Percentiles rank a stretch among this genome's conserved stretches.
Conservation (phyloP, 805 yeast genomes). For the Candida sanyiensis region DNA sequence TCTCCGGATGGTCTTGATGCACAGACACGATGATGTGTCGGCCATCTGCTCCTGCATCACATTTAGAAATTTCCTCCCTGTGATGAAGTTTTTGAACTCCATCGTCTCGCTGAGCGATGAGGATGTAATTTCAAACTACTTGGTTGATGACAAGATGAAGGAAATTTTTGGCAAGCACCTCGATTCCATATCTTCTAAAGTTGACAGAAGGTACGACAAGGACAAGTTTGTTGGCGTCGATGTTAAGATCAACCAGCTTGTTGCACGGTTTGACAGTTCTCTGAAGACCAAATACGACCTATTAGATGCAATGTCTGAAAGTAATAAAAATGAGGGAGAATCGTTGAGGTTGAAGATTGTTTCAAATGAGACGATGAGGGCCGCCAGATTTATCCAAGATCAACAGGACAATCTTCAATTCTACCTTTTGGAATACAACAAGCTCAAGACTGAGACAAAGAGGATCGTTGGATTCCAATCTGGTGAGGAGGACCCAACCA, state of each 20-base stretch:
- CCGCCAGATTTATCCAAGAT: slow-evolving; percentile 56
- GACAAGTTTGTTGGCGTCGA: slow-evolving; percentile 14
- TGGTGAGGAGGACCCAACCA: slow-evolving; percentile 17
- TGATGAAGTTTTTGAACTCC: slow-evolving; percentile 22
- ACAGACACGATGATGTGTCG: slow-evolving; percentile 26
- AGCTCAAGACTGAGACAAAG: slow-evolving; percentile 38
- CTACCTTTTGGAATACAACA: slow-evolving; percentile 42
- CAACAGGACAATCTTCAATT: slow-evolving; percentile 52
- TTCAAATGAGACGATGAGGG: slow-evolving; percentile 42
- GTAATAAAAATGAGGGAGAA: slow-evolving; percentile 18
- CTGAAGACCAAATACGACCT: slow-evolving; percentile 23
- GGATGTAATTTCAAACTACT: slow-evolving; percentile 19
- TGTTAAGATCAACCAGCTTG: slow-evolving; percentile 11
- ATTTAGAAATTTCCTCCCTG: slow-evolving; percentile 17
- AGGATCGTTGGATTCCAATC: slow-evolving; percentile 27
- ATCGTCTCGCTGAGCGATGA: slow-evolving; percentile 26
- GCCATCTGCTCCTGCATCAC: slow-evolving; percentile 26
- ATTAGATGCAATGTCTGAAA: slow-evolving; percentile 15
- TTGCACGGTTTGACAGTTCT: slow-evolving; percentile 15
- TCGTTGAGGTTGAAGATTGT: slow-evolving; percentile 17
- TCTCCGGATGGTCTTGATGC: slow-evolving; percentile 29
- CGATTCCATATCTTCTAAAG: slow-evolving; percentile 20
- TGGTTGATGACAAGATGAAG: slow-evolving; percentile 15
- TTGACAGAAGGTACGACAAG: slow-evolving; percentile 21
- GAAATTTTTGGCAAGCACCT: slow-evolving; percentile 19